phyloP scores from a whole-genome alignment of 1,139 yeast species.

The Torulaspora pretoriensis region DNA sequence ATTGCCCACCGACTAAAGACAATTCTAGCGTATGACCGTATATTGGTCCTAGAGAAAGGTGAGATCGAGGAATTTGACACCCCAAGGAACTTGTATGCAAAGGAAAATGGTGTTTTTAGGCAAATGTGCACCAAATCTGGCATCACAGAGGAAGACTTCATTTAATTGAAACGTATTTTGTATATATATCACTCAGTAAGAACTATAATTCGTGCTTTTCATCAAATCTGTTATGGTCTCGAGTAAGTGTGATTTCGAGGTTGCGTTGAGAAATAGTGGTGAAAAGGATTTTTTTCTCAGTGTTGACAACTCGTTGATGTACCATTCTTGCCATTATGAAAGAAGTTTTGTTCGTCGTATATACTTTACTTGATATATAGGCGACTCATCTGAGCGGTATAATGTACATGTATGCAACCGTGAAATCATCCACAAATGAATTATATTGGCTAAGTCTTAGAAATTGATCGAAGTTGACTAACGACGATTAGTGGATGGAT shows the following conservation, averaged over 20 bases:
- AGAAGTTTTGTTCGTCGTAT: conserved; percentile 9
- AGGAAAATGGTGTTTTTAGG: conserved; percentile 48
- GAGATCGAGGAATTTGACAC: conserved; percentile 56
- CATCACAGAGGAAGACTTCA: conserved; percentile 42
- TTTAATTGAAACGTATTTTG: not conserved
- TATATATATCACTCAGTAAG: not conserved
- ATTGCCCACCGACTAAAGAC: conserved; percentile 77
- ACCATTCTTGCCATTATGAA: not conserved
- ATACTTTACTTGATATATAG: conserved; percentile 9
- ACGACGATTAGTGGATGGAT: conserved; percentile 27
- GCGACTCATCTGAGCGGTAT: conserved; percentile 12
- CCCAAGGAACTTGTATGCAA: conserved; percentile 44
- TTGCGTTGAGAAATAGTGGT: no score
- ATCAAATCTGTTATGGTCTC: not conserved
- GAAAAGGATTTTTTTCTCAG: not conserved
- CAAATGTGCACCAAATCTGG: conserved; percentile 60
- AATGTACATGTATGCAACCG: conserved; percentile 23
- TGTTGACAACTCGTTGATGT: not conserved
- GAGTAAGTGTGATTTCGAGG: no score
- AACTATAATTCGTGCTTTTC: not conserved
- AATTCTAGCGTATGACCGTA: conserved; percentile 59
- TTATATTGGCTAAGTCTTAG: conserved; percentile 1
- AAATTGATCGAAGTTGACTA: conserved; percentile 8
- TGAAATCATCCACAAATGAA: conserved; percentile 13
- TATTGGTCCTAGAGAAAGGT: conserved; percentile 64